phyloP scores from a whole-genome alignment of 2,329 filamentous ascomycete genomes.

The Exophiala aquamarina region DNA sequence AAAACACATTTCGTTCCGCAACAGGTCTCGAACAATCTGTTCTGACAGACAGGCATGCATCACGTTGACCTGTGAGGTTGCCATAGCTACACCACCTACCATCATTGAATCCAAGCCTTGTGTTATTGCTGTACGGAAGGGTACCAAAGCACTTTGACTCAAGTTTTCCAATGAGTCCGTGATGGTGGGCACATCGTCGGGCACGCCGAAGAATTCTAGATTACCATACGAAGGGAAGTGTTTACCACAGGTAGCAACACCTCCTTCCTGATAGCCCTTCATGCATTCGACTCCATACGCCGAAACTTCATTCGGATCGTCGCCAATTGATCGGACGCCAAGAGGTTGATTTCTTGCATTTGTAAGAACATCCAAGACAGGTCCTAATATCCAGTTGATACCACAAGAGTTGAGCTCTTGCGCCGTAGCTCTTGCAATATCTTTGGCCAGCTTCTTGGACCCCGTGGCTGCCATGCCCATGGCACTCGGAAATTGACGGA shows the following conservation, averaged over 20 bases:
- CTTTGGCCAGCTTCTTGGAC: constrained; percentile 79
- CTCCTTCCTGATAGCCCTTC: constrained; percentile 89
- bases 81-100: constrained; percentile 90
- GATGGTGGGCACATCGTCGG: constrained; percentile 89
- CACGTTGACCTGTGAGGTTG: constrained; percentile 86
- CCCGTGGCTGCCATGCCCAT: constrained; percentile 97
- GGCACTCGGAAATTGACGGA: constrained; percentile 93
- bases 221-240: constrained; percentile 97
- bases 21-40: constrained; percentile 85
- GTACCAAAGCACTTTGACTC: constrained; percentile 85
- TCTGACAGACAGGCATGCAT: constrained; percentile 94
- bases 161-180: constrained; percentile 92
- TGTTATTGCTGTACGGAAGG: constrained; percentile 85
- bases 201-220: constrained; percentile 87
- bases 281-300: constrained; percentile 88
- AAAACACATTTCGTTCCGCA: constrained; percentile 87
- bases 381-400: constrained; percentile 92
- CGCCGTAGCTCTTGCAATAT: constrained; percentile 88
- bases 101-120: constrained; percentile 92
- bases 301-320: constrained; percentile 93
- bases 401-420: constrained; percentile 90
- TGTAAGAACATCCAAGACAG: constrained; percentile 88
- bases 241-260: constrained; percentile 86
- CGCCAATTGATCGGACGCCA: constrained; percentile 83
- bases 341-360: constrained; percentile 89